A percentile compares a stretch with the other conserved stretches of the same genome.
Evolutionary conservation across 2,329 filamentous ascomycete species (phyloP).

Genomic region (Madurella fahalii): DNA sequence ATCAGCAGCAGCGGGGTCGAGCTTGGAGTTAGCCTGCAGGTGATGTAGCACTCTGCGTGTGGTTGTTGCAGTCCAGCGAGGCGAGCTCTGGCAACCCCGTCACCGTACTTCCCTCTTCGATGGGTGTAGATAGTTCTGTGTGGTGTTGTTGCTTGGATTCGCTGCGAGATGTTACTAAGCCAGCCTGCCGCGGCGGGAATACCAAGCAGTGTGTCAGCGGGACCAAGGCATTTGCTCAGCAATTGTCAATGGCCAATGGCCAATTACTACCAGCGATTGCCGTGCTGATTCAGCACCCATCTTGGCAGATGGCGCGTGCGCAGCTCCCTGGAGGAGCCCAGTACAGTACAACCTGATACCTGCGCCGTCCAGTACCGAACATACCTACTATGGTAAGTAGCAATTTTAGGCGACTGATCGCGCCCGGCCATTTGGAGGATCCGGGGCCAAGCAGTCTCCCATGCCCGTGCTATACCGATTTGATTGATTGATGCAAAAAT

Average conservation of each 20-base stretch:
- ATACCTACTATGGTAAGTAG: no score
- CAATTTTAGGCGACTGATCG: no score
- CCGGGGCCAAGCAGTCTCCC: no score
- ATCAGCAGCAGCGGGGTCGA: background rate
- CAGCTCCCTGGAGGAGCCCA: no score
- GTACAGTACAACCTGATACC: no score
- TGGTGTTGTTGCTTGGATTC: background rate
- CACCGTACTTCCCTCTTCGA: background rate
- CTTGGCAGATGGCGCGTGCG: background rate
- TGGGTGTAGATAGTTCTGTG: background rate
- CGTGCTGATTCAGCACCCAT: constrained; percentile 12
- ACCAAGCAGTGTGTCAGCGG: constrained; percentile 5
- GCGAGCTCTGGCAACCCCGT: background rate
- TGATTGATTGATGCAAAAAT: no score
- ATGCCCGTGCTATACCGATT: no score
- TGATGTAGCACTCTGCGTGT: background rate
- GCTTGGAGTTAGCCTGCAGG: background rate
- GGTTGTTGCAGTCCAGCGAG: background rate
- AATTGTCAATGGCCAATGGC: background rate
- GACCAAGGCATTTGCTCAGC: background rate
- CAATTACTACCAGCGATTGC: background rate
- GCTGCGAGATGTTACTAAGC: constrained; percentile 5
- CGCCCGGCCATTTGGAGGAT: no score
- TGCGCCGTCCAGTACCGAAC: no score
- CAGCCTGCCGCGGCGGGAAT: background rate